Conservation (phyloP, 768 basidiomycete species). For the Rhizopogon vinicolor region DNA sequence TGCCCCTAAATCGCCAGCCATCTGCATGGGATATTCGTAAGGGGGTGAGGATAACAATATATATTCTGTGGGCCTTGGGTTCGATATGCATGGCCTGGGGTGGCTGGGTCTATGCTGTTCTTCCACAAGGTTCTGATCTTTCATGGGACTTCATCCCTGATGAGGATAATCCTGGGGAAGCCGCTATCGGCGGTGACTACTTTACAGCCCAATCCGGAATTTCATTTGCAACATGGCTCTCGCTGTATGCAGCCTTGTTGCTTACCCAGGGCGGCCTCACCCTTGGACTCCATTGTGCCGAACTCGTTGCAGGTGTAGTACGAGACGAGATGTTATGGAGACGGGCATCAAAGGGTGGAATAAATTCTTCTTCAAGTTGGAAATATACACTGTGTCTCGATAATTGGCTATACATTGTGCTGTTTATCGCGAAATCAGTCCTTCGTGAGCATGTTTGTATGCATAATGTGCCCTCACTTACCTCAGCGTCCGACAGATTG, state of each 20-base stretch:
- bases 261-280: neutral
- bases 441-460: neutral
- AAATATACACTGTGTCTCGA: neutral
- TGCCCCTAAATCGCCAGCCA: neutral
- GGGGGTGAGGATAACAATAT: neutral
- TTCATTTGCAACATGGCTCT: no score
- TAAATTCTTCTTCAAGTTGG: neutral
- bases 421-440: neutral
- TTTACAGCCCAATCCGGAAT: no score
- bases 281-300: neutral
- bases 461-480: neutral
- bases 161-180: neutral
- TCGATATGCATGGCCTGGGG: no score
- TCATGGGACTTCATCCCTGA: neutral
- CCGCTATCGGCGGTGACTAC: no score
- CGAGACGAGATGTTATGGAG: neutral
- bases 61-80: no score
- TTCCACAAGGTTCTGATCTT: no score
- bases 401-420: neutral
- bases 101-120: no score
- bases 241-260: no score
- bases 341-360: neutral
- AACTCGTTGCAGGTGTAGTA: neutral
- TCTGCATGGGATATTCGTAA: neutral
- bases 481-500: neutral